Conservation (phyloP, 192 early-diverging fungal species). For the Coemansia sp. region DNA sequence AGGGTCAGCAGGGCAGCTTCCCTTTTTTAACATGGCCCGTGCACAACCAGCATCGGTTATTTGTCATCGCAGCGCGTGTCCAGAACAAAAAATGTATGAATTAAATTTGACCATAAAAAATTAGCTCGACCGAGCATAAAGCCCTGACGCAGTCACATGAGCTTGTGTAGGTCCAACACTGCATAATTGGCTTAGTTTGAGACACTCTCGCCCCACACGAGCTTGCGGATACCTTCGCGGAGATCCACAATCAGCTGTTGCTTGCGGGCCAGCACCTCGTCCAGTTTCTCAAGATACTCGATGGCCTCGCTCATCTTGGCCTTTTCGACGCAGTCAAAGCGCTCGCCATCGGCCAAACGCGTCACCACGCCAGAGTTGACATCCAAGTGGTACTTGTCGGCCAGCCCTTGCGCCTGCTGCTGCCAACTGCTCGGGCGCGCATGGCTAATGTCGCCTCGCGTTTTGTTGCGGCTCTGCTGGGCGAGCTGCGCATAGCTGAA, state of each 20-base stretch:
- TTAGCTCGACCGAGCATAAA: too few species aligned
- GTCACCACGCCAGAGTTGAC: conserved; percentile 28
- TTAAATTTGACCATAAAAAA: too few species aligned
- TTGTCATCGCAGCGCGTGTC: neutral
- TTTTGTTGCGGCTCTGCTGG: conserved; percentile 32
- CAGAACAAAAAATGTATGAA: too few species aligned
- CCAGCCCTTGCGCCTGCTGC: conserved; percentile 37
- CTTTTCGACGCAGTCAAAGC: conserved; percentile 51
- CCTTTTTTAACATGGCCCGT: neutral
- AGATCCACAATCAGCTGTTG: conserved; percentile 56
- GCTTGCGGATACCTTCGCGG: conserved; percentile 37
- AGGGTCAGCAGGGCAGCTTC: neutral
- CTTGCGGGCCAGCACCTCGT: conserved; percentile 60
- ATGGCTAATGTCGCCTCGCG: neutral
- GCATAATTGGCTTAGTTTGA: neutral
- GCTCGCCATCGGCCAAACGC: conserved; percentile 35
- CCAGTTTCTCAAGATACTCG: conserved; percentile 61
- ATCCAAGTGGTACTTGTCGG: conserved; percentile 48
- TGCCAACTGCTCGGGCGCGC: conserved; percentile 36
- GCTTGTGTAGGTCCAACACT: too few species aligned
- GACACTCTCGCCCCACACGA: conserved; percentile 27
- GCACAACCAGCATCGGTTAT: neutral
- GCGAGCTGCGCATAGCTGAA: conserved; percentile 38
- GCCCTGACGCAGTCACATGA: too few species aligned
- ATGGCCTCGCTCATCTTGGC: conserved; percentile 64